phyloP scores from a whole-genome alignment of 192 early-diverging fungal genomes.

The Mortierella alpina region DNA sequence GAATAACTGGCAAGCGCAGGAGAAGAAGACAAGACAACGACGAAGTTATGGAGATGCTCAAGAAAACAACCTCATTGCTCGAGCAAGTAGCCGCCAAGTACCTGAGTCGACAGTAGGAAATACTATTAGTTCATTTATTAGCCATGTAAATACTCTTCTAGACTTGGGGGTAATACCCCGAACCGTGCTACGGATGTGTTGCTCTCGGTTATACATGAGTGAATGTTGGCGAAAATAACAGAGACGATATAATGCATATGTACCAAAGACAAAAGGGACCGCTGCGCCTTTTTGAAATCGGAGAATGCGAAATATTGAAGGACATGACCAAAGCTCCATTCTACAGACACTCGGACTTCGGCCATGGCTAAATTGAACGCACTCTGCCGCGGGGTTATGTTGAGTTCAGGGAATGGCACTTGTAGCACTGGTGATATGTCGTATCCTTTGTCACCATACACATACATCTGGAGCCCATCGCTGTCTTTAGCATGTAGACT shows the following conservation, averaged over 20 bases:
- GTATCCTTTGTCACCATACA: slow-evolving; percentile 3
- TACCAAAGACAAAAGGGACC: not conserved
- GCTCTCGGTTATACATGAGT: not conserved
- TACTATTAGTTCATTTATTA: not conserved
- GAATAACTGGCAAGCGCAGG: not conserved
- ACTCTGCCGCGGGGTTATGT: not conserved
- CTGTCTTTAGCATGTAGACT: too few relatives aligned
- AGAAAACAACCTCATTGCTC: not conserved
- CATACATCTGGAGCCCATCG: too few relatives aligned
- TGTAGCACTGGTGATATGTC: not conserved
- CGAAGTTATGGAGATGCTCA: not conserved
- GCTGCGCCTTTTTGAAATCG: not conserved
- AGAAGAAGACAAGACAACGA: not conserved
- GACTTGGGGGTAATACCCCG: not conserved
- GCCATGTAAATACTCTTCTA: slow-evolving; percentile 8
- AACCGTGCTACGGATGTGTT: not conserved
- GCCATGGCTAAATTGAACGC: slow-evolving; percentile 4
- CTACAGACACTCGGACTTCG: not conserved
- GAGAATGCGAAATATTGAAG: slow-evolving; percentile 5
- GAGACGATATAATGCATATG: not conserved
- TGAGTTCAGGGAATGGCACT: not conserved
- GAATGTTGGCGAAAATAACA: slow-evolving; percentile 2
- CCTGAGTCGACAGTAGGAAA: not conserved
- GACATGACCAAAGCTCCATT: not conserved
- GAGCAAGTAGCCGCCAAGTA: not conserved